These are phyloP conservation scores for Xylaria sp. DNA, from an alignment of 2,329 filamentous ascomycete species.

Conservation along the genomic window DNA sequence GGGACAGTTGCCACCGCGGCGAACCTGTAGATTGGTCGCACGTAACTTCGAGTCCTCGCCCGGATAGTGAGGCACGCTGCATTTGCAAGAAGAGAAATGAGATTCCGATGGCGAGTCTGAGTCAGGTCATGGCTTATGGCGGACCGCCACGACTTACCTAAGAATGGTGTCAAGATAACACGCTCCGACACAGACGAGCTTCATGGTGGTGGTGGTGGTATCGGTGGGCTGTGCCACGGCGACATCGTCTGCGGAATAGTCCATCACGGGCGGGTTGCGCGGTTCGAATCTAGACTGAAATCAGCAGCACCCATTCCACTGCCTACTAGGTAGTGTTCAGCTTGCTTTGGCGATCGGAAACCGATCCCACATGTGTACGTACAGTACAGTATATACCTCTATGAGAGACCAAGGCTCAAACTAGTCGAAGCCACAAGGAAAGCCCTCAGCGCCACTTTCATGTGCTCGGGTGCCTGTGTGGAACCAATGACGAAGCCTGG, in stretches of 20 bases:
- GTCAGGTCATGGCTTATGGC: slow-evolving; percentile 19
- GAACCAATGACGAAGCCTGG: not conserved
- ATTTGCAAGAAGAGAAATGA: slow-evolving; percentile 17
- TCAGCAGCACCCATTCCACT: too few species aligned
- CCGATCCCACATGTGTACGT: too few species aligned
- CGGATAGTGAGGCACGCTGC: slow-evolving; percentile 67
- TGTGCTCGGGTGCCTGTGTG: not conserved
- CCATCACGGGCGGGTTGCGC: slow-evolving; percentile 8
- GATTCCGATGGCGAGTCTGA: slow-evolving; percentile 16
- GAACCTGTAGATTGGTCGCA: slow-evolving; percentile 58
- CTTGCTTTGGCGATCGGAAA: too few species aligned
- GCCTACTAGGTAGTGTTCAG: too few species aligned
- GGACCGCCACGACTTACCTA: slow-evolving; percentile 51
- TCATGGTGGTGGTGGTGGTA: slow-evolving; percentile 51
- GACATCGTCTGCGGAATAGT: not conserved
- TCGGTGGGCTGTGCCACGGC: slow-evolving; percentile 27
- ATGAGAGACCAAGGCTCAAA: not conserved
- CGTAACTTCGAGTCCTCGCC: slow-evolving; percentile 73
- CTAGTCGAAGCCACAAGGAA: not conserved
- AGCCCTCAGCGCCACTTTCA: not conserved
- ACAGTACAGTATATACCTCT: not conserved
- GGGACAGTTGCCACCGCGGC: slow-evolving; percentile 73
- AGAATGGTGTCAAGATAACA: slow-evolving; percentile 74
- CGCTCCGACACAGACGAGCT: slow-evolving; percentile 66
- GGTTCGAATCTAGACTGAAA: slow-evolving; percentile 9